phyloP scores from a whole-genome alignment of 139 green algal species.

The Choricystis sp. region DNA sequence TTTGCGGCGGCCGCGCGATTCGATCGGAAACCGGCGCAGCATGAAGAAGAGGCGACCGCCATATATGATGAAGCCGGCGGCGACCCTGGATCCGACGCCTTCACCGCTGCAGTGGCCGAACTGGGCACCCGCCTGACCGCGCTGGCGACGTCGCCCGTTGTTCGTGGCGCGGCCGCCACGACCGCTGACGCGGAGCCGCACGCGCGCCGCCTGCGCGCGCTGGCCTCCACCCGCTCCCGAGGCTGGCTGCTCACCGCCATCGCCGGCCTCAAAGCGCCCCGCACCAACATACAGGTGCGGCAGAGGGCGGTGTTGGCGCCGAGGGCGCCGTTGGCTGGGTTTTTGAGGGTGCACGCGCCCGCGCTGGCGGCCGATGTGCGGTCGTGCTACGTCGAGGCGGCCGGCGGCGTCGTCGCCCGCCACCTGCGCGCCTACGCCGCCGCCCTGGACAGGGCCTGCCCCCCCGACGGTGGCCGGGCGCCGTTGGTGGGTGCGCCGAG shows the following conservation, averaged over 20 bases:
- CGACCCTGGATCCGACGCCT: too few species aligned
- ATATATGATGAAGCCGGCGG: slow-evolving; percentile 83
- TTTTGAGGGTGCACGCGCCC: neutral
- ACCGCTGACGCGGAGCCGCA: neutral
- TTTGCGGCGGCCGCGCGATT: slow-evolving; percentile 74
- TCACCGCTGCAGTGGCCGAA: neutral
- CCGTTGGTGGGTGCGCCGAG: neutral
- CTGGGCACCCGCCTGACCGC: neutral
- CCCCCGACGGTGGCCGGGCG: neutral
- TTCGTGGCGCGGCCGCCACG: too few species aligned
- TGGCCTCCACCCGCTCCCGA: too few species aligned
- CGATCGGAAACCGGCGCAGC: slow-evolving; percentile 88
- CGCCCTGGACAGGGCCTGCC: slow-evolving; percentile 43
- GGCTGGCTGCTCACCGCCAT: neutral
- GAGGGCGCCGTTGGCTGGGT: neutral
- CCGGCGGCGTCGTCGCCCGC: slow-evolving; percentile 56
- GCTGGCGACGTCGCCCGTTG: too few species aligned
- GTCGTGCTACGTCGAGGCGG: slow-evolving; percentile 55
- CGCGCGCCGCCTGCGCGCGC: neutral
- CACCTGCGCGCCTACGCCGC: slow-evolving; percentile 80
- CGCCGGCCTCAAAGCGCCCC: neutral
- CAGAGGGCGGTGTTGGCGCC: neutral
- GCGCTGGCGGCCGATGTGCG: slow-evolving; percentile 24
- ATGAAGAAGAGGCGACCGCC: slow-evolving; percentile 85
- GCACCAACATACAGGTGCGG: neutral